Evolutionary conservation across 2,329 filamentous ascomycete species (phyloP).

Genomic region (Lachnum nothofagi): DNA sequence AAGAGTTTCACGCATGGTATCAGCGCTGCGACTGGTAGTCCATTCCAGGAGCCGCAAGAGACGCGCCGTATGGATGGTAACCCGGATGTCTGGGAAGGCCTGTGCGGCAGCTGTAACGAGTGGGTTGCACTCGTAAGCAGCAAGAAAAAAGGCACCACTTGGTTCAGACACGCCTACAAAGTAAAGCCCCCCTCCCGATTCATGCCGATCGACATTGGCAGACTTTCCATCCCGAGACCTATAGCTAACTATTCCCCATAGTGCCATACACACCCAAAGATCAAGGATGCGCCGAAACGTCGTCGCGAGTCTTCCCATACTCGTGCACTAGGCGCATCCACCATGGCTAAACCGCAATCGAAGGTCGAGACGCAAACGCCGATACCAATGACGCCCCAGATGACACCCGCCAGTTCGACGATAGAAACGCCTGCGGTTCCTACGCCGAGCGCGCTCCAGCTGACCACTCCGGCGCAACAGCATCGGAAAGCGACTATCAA

Average conservation of each 20-base stretch:
- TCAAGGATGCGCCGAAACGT: conserved; percentile 66
- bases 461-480: conserved; percentile 11
- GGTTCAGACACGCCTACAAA: conserved; percentile 88
- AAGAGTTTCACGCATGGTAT: conserved; percentile 87
- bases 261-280: conserved; percentile 68
- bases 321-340: conserved; percentile 33
- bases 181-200: conserved; percentile 39
- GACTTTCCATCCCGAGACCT: background rate
- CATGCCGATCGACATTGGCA: background rate
- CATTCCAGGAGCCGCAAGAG: conserved; percentile 72
- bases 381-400: conserved; percentile 42
- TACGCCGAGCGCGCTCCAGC: conserved; percentile 12
- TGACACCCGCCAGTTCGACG: conserved; percentile 35
- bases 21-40: conserved; percentile 71
- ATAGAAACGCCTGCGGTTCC: conserved; percentile 41
- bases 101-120: conserved; percentile 72
- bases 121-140: conserved; percentile 79
- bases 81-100: conserved; percentile 74
- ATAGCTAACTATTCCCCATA: conserved; percentile 31
- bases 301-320: conserved; percentile 56
- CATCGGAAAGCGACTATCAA: conserved; percentile 31
- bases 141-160: conserved; percentile 89
- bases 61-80: conserved; percentile 74
- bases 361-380: conserved; percentile 43
- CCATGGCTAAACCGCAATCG: conserved; percentile 45